These are phyloP conservation scores for Metschnikowia continentalis DNA, from an alignment of 805 yeast genomes.

Conservation along the genomic window DNA sequence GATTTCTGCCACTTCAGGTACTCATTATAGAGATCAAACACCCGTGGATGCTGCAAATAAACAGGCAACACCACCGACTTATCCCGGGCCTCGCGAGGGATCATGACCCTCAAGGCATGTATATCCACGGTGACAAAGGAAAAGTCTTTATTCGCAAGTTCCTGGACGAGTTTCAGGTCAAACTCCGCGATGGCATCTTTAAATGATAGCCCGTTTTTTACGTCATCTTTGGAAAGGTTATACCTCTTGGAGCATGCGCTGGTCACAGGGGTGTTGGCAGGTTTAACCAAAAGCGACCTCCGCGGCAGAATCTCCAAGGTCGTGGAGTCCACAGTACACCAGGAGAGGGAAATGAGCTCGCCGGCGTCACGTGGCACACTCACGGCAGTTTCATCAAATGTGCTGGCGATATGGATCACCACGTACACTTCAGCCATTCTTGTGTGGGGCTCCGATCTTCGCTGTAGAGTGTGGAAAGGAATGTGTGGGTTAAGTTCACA, in stretches of 20 bases:
- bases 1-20: conserved; percentile 63
- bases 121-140: conserved; percentile 63
- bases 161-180: conserved; percentile 46
- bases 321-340: conserved; percentile 57
- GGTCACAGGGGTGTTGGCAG: conserved; percentile 63
- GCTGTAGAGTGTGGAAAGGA: conserved; percentile 2
- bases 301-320: conserved; percentile 40
- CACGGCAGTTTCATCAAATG: conserved; percentile 61
- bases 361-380: conserved; percentile 62
- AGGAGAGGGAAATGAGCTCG: conserved; percentile 64
- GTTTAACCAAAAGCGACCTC: conserved; percentile 52
- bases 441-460: neutral
- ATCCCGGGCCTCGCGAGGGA: conserved; percentile 79
- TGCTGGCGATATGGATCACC: conserved; percentile 57
- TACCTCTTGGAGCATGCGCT: conserved; percentile 51
- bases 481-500: neutral
- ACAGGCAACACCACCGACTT: conserved; percentile 67
- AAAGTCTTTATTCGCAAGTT: conserved; percentile 47
- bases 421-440: conserved; percentile 54
- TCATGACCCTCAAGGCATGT: conserved; percentile 70
- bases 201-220: conserved; percentile 53
- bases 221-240: conserved; percentile 57
- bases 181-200: conserved; percentile 58
- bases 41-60: conserved; percentile 68
- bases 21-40: conserved; percentile 74